These are phyloP conservation scores for Medicago ruthenica DNA, from an alignment of 306 rosid species.

Conservation along the genomic window DNA sequence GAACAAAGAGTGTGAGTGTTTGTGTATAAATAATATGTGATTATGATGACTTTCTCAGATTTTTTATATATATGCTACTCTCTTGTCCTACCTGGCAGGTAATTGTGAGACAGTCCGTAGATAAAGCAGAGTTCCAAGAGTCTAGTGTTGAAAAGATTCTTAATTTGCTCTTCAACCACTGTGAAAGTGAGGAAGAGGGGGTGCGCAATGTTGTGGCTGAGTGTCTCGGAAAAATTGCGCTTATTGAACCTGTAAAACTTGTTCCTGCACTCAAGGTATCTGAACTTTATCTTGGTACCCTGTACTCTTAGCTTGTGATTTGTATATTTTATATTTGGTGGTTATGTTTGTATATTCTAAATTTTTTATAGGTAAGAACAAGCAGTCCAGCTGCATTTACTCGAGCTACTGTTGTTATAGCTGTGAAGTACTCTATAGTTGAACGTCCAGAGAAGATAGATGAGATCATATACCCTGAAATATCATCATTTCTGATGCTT, in stretches of 20 bases:
- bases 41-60: conserved; percentile 7
- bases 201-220: conserved; percentile 99
- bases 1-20: conserved; percentile 33
- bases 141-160: conserved; percentile 97
- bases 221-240: conserved; percentile 97
- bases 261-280: conserved; percentile 97
- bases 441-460: conserved; percentile 99
- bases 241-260: conserved; percentile 93
- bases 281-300: conserved; percentile 21
- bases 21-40: neutral
- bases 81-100: conserved; percentile 60
- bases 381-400: conserved; percentile 94
- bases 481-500: conserved; percentile 94
- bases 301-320: conserved; percentile 36
- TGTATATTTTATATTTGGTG: conserved; percentile 36
- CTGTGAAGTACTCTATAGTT: conserved; percentile 95
- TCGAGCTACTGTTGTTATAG: conserved; percentile 97
- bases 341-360: conserved; percentile 32
- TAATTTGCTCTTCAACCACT: conserved; percentile 89
- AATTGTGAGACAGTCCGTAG: conserved; percentile 95
- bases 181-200: conserved; percentile 99
- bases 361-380: conserved; percentile 71
- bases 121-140: conserved; percentile 93
- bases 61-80: conserved; percentile 29
- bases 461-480: conserved; percentile 90